Base-by-base conservation (phyloP, 495 filamentous ascomycete genomes). In the Xylaria acuta region DNA sequence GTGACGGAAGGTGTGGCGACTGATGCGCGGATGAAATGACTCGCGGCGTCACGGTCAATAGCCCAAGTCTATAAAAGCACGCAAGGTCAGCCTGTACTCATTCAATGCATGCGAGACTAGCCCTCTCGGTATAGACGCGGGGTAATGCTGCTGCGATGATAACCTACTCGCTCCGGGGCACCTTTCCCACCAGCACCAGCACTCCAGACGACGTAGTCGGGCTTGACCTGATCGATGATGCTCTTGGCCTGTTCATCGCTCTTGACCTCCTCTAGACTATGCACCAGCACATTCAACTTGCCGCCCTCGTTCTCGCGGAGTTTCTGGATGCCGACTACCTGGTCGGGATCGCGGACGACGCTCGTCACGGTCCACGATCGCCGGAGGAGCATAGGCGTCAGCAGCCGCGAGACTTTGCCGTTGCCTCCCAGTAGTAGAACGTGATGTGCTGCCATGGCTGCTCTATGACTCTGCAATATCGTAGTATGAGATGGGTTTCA, bases 171-270 rank as follows among this genome's bases (percentile, higher is more conserved):
- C 27, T 85, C 79, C 0, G 90, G 80, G 5, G 88, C 91, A 47
- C 93, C 93, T 81, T 93, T 93, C 9, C 93, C 93, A 45, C 92
- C 93, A 30, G 93, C 93, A 32, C 90, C 92, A 45, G 94, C 94
- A 76, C 90, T 89, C 90, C 90, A 97, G 59, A 95, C 87, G 12
- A 97, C 90, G 78, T 91, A 94, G 72, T 93, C 88, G 0, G 90
- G 87, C 51, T 84, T 84, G 2, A 87, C 86, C 43, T 86, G 78
- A 20, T 91, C 87, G 36, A 94, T 75, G 73, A 94, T 84, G 68
- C 80, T 80, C 75, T 88, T 82, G 2, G 91, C 92, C 74, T 93
- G 88, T 5, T 76, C 81, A 6, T 89, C 84, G 45, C 81, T 89
- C 73, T 89, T 90, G 20, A 94, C 83, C 1, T 72, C 70, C 32